These are phyloP conservation scores for Fusarium torulosum DNA, from an alignment of 2,329 filamentous ascomycete species.

Conservation along the genomic window DNA sequence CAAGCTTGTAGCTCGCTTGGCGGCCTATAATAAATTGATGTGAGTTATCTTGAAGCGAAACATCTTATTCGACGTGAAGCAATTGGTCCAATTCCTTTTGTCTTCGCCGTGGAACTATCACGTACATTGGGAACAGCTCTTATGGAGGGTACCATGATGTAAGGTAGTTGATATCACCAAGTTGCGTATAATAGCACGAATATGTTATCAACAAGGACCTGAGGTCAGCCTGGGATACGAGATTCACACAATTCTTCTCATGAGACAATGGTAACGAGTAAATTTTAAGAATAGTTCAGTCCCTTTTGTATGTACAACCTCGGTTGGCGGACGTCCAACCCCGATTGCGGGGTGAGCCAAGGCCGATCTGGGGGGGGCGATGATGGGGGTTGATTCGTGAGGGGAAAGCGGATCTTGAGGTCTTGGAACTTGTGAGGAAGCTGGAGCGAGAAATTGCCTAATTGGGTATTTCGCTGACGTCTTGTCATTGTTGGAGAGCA, in stretches of 20 bases:
- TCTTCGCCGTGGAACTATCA: conserved; percentile 6
- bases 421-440: conserved; percentile 27
- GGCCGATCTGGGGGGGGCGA: conserved; percentile 30
- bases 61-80: background rate
- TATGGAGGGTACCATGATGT: conserved; percentile 49
- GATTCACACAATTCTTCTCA: conserved; percentile 11
- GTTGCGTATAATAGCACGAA: background rate
- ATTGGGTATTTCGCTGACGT: conserved; percentile 22
- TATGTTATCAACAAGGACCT: conserved; percentile 2
- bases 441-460: conserved; percentile 32
- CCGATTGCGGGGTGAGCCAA: conserved; percentile 40
- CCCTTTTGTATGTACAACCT: conserved; percentile 32
- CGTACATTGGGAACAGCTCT: conserved; percentile 54
- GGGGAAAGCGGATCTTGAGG: conserved; percentile 39
- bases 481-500: conserved; percentile 1
- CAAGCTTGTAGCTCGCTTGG: conserved; percentile 75
- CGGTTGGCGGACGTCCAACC: conserved; percentile 38
- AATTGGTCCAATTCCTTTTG: background rate
- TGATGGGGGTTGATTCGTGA: conserved; percentile 33
- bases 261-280: conserved; percentile 30
- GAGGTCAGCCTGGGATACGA: conserved; percentile 12
- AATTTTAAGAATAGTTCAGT: conserved; percentile 7
- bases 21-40: conserved; percentile 58
- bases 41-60: conserved; percentile 5
- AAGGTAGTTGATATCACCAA: conserved; percentile 18